phyloP scores from a whole-genome alignment of 306 rosid species.

The Dryas octopetala region DNA sequence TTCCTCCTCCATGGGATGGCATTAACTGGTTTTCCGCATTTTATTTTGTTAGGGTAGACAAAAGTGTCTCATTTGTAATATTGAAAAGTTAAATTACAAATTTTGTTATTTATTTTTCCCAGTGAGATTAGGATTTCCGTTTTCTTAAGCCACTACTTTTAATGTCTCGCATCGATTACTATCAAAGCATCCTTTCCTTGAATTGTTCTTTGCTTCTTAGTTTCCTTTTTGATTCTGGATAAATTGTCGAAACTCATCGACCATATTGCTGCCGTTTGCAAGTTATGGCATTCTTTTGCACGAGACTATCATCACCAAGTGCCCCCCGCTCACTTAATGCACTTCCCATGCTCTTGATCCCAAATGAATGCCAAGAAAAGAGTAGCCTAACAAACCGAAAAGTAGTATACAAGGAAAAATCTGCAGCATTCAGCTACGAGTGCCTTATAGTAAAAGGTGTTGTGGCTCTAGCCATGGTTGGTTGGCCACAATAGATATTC shows the following conservation, averaged over 20 bases:
- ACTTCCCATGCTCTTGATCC: not conserved
- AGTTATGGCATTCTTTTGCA: not conserved
- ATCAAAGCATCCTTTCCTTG: no score
- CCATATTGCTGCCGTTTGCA: not conserved
- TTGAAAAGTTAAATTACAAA: no score
- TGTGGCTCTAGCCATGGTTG: not conserved
- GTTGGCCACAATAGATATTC: not conserved
- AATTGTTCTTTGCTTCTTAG: no score
- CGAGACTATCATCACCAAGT: not conserved
- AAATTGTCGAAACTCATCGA: not conserved
- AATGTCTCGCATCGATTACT: no score
- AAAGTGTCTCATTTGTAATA: no score
- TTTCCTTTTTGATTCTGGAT: not conserved
- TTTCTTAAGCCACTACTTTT: no score
- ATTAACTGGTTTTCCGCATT: no score
- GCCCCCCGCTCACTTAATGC: not conserved
- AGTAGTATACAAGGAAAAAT: not conserved
- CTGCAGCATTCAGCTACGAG: not conserved
- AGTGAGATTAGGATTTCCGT: no score
- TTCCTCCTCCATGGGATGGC: no score
- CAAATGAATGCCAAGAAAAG: not conserved
- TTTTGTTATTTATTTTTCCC: no score
- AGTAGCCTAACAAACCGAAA: no score
- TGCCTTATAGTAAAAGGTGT: not conserved
- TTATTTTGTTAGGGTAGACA: no score